These are phyloP conservation scores for Starmerella bombicola DNA, from an alignment of 805 yeast genomes.

Conservation along the genomic window DNA sequence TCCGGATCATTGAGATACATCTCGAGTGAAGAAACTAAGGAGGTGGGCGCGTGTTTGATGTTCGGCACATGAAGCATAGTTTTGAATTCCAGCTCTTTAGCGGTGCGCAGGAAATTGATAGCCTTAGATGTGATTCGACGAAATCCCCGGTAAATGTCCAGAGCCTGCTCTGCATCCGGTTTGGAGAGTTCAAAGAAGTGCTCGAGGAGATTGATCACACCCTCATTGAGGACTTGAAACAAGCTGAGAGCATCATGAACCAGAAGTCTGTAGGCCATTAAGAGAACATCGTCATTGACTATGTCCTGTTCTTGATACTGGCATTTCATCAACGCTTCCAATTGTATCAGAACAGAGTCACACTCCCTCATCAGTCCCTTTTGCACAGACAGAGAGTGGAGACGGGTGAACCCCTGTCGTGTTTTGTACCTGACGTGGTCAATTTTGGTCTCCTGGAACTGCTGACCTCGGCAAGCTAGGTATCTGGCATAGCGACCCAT, in stretches of 20 bases:
- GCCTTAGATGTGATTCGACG: slow-evolving; percentile 79
- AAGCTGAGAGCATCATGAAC: slow-evolving; percentile 81
- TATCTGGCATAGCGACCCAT: slow-evolving; percentile 60
- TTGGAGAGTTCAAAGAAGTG: slow-evolving; percentile 89
- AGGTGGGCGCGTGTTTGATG: slow-evolving; percentile 93
- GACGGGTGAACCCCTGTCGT: slow-evolving; percentile 41
- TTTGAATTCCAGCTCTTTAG: slow-evolving; percentile 74
- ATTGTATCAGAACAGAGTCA: slow-evolving; percentile 73
- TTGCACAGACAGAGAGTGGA: slow-evolving; percentile 53
- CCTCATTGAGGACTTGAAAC: slow-evolving; percentile 87
- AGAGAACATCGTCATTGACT: slow-evolving; percentile 69
- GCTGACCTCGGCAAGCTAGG: slow-evolving; percentile 52
- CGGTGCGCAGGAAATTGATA: slow-evolving; percentile 74
- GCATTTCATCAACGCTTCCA: slow-evolving; percentile 61
- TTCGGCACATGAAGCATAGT: slow-evolving; percentile 90
- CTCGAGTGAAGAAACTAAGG: slow-evolving; percentile 71
- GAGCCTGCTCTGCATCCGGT: slow-evolving; percentile 73
- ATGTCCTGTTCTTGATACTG: slow-evolving; percentile 60
- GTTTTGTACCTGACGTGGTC: slow-evolving; percentile 63
- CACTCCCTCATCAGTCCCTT: slow-evolving; percentile 75
- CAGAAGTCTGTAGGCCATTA: slow-evolving; percentile 74
- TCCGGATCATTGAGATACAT: slow-evolving; percentile 81
- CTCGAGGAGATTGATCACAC: slow-evolving; percentile 84
- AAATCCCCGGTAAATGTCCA: slow-evolving; percentile 71
- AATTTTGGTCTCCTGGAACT: slow-evolving; percentile 47